Percentiles rank a stretch among this genome's conserved stretches.
Evolutionary conservation across 2,329 filamentous ascomycete genomes (phyloP).

Genomic region (Zasmidium cellare): DNA sequence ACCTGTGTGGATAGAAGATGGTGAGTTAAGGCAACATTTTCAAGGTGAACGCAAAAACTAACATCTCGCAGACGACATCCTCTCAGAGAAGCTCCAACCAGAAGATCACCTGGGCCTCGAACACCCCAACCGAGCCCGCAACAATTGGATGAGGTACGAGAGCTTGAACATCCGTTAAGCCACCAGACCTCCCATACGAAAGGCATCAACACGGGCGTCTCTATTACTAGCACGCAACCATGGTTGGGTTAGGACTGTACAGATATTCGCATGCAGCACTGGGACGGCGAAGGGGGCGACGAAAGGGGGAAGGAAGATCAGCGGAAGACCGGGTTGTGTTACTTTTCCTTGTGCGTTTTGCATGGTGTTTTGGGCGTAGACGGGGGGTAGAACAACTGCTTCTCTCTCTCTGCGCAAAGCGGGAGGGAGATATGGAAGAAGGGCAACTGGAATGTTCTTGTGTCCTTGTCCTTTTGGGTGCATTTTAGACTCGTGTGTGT

Average conservation of each 20-base stretch:
- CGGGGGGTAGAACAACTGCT: background rate
- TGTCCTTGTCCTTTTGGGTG: background rate
- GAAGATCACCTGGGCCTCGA: slow-evolving; percentile 56
- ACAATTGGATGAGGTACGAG: slow-evolving; percentile 61
- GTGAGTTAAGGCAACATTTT: slow-evolving; percentile 53
- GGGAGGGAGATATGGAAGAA: background rate
- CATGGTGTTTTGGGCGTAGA: background rate
- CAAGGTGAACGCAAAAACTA: background rate
- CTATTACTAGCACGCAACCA: background rate
- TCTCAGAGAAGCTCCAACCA: slow-evolving; percentile 44
- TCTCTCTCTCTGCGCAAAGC: background rate
- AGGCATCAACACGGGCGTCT: background rate
- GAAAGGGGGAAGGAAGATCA: background rate
- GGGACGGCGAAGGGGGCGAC: background rate
- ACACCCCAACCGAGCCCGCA: slow-evolving; percentile 62
- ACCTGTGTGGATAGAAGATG: slow-evolving; percentile 81
- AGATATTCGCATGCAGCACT: slow-evolving; percentile 4
- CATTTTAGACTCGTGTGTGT: too few relatives aligned
- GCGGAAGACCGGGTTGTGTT: background rate
- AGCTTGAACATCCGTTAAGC: slow-evolving; percentile 62
- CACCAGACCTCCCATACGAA: background rate
- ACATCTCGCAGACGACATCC: slow-evolving; percentile 44
- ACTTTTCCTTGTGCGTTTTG: background rate
- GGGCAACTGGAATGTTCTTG: background rate
- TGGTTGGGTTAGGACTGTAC: slow-evolving; percentile 1